Evolutionary conservation across 2,329 filamentous ascomycete genomes (phyloP).

Genomic region (Fusarium sp.): DNA sequence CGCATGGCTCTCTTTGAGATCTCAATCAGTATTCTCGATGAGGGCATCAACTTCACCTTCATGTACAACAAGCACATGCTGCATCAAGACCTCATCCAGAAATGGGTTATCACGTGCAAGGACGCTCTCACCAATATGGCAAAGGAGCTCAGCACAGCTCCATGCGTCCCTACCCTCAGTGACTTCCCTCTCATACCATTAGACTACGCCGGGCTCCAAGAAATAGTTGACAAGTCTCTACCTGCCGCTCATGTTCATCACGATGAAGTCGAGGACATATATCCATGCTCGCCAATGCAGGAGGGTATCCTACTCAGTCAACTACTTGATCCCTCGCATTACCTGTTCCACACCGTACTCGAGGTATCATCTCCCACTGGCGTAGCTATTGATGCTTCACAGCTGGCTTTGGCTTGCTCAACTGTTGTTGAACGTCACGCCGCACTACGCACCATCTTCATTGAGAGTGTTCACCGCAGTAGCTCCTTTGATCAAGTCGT

Average conservation of each 20-base stretch:
- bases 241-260: conserved; percentile 28
- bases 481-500: conserved; percentile 49
- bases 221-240: conserved; percentile 37
- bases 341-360: conserved; percentile 33
- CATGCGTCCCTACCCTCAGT: conserved; percentile 45
- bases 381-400: background rate
- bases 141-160: conserved; percentile 14
- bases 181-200: conserved; percentile 50
- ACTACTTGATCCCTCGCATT: conserved; percentile 29
- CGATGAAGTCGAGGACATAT: conserved; percentile 48
- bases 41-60: background rate
- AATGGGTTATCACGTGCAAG: conserved; percentile 28
- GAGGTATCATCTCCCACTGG: conserved; percentile 3
- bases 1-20: conserved; percentile 39
- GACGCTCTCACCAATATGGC: conserved; percentile 9
- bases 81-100: conserved; percentile 20
- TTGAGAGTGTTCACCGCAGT: conserved; percentile 41
- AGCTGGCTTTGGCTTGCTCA: conserved; percentile 21
- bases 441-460: conserved; percentile 49
- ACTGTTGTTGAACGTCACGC: conserved; percentile 46
- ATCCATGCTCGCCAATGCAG: conserved; percentile 54
- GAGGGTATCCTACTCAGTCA: conserved; percentile 53
- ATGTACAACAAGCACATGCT: conserved; percentile 33
- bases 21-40: conserved; percentile 16
- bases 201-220: conserved; percentile 45